Evolutionary conservation across 2,329 filamentous ascomycete species (phyloP).

Genomic region (Colletotrichum plurivorum): DNA sequence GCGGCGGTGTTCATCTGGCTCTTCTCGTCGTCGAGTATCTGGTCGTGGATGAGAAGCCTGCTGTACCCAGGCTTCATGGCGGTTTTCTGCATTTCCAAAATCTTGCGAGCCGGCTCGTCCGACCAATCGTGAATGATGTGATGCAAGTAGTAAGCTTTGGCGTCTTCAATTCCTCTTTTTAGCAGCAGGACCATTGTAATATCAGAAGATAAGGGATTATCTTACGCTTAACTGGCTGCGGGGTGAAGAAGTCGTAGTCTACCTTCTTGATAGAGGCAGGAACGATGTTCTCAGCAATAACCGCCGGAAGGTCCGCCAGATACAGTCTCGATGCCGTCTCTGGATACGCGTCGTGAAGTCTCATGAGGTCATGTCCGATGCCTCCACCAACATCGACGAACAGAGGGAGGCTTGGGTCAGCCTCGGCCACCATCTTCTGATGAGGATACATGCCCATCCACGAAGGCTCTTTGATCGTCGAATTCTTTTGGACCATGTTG

Average conservation of each 20-base stretch:
- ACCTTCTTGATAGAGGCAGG: conserved; percentile 16
- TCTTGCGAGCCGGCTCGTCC: conserved; percentile 56
- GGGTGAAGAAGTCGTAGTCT: conserved; percentile 56
- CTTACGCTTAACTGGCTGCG: conserved; percentile 49
- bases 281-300: conserved; percentile 10
- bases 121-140: conserved; percentile 70
- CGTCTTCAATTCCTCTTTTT: conserved; percentile 41
- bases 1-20: background rate
- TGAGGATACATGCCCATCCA: conserved; percentile 28
- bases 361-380: conserved; percentile 20
- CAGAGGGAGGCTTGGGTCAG: conserved; percentile 9
- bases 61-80: conserved; percentile 59
- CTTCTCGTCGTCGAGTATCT: conserved; percentile 51
- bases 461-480: conserved; percentile 4
- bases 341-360: conserved; percentile 7
- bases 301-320: conserved; percentile 20
- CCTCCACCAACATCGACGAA: conserved; percentile 29
- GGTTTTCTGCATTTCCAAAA: conserved; percentile 58
- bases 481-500: conserved; percentile 20
- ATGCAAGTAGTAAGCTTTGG: conserved; percentile 67
- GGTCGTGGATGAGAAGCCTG: conserved; percentile 54
- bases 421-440: background rate
- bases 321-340: conserved; percentile 17
- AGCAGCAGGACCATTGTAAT: no score
- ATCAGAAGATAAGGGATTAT: background rate